Conservation (phyloP, 1,284 basidiomycete species). For the Ganoderma multipileum region DNA sequence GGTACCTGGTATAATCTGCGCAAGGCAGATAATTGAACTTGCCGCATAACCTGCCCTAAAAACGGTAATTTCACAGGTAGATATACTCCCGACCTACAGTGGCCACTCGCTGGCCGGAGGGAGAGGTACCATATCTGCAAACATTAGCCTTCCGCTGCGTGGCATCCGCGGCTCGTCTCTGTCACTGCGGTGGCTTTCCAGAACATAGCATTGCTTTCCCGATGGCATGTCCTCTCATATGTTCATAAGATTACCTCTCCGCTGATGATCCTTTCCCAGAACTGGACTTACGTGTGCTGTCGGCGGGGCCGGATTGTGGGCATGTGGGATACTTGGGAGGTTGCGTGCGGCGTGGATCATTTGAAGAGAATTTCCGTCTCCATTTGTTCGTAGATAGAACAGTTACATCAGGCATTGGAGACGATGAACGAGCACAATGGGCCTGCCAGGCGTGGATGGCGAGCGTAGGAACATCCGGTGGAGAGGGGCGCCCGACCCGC, state of each 20-base stretch:
- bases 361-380: not conserved
- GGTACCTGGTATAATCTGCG: no score
- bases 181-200: not conserved
- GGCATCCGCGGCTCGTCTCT: not conserved
- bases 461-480: not conserved
- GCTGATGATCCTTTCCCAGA: not conserved
- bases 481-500: constrained; percentile 6
- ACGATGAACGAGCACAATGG: not conserved
- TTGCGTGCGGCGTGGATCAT: not conserved
- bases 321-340: not conserved
- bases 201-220: not conserved
- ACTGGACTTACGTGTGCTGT: not conserved
- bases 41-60: no score
- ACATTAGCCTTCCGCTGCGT: not conserved
- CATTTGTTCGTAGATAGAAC: not conserved
- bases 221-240: no score
- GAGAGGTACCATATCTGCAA: not conserved
- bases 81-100: no score
- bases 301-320: not conserved
- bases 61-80: no score
- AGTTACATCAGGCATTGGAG: not conserved
- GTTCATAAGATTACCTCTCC: not conserved
- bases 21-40: no score
- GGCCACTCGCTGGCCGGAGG: no score
- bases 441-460: not conserved